These are phyloP conservation scores for Peterozyma toletana DNA, from an alignment of 805 yeast genomes.

Conservation along the genomic window DNA sequence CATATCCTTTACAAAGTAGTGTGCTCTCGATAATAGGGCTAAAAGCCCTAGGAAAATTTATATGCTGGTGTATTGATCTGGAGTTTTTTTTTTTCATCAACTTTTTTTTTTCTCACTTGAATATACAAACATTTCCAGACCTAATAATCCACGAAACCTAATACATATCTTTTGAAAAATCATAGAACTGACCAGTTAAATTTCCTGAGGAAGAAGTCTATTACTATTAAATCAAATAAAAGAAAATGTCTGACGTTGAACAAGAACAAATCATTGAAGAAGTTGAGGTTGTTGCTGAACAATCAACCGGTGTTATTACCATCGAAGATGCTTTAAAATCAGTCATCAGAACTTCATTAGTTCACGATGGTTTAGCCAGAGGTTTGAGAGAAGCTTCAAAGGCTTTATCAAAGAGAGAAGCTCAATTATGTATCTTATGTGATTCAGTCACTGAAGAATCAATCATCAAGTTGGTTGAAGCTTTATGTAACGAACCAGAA, in stretches of 20 bases:
- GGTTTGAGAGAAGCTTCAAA: constrained; percentile 99
- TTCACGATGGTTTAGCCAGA: constrained; percentile 99
- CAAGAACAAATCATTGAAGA: constrained; percentile 76
- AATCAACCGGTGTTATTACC: constrained; percentile 82
- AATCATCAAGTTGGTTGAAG: constrained; percentile 96
- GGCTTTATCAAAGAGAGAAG: constrained; percentile 97
- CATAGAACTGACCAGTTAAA: constrained; percentile 27
- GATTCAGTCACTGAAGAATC: constrained; percentile 98
- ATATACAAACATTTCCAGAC: no score
- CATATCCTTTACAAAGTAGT: no score
- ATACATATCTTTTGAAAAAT: neutral
- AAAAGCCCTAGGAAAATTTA: no score
- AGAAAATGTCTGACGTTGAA: constrained; percentile 86
- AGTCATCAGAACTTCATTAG: constrained; percentile 95
- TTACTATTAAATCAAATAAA: constrained; percentile 4
- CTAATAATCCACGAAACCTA: no score
- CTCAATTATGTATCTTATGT: constrained; percentile 94
- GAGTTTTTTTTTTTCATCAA: no score
- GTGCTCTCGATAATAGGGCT: no score
- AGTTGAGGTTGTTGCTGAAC: constrained; percentile 69
- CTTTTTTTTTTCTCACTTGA: no score
- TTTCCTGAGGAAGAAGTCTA: constrained; percentile 33
- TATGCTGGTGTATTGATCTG: no score
- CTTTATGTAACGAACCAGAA: constrained; percentile 91
- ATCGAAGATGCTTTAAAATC: constrained; percentile 98